Evolutionary conservation across 192 early-diverging fungal genomes (phyloP), one percentile per base, ranked within the genome.

Genomic region (Backusella australiensis): DNA sequence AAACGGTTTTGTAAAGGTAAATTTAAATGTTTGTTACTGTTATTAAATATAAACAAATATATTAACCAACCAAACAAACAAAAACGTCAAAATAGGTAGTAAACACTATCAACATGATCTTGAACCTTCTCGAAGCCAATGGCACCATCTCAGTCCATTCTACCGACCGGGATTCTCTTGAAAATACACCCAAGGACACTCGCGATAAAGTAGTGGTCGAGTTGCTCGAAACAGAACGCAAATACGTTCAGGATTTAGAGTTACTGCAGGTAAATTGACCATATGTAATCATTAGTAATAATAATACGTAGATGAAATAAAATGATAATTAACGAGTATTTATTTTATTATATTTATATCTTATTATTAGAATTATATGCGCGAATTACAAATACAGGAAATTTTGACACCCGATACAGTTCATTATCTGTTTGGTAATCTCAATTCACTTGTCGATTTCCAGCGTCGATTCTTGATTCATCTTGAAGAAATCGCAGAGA

Each of bases 1-100:
- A 38, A 97, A 96, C 83, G 94, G 91, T 70, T 96, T 98, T 80
- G 93, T 99, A 75, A 99, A 96, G 90, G 97, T 95, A 84, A 39
- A 39, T 5, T 44, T 23, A 59, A 59, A 29, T 29, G 23, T 59
- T 26, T 59, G 3, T 21, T 29, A 8, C 38, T 12, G 38, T 71
- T 69, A 34, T 49, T 12, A 7, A 39, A 67, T 34, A 34, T 34
- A 67, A 32, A 67, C 32, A 34, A 67, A 34, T 12, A 15, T 35
- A 56, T 0, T 21, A 9, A 56, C 21, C 6, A 67, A 67, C 36
- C 5, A 35, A 68, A 35, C 34, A 34, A 68, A 63, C 26, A 63
- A 63, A 63, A 63, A 63, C 21, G 21, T 63, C 23, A 29, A 63
- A 29, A 69, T 71, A 94, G 93, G 89, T 97, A 23, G 88, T 98